phyloP scores from a whole-genome alignment of 345 rosid species.

The Jatropha curcas region DNA sequence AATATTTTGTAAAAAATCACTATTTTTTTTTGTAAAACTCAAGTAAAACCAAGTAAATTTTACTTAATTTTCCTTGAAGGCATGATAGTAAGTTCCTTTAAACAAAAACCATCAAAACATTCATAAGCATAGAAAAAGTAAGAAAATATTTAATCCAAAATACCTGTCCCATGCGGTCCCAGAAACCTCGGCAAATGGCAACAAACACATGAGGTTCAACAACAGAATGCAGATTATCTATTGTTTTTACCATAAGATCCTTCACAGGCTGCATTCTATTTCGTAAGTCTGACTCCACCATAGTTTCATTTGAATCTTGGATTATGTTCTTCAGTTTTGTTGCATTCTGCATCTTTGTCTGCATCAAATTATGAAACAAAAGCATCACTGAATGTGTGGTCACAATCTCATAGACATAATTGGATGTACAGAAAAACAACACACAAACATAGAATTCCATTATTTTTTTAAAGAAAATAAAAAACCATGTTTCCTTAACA shows the following conservation, averaged over 20 bases:
- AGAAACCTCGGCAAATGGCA: constrained; percentile 31
- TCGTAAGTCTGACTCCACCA: constrained; percentile 25
- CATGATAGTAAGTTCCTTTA: no score
- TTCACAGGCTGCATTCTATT: constrained; percentile 29
- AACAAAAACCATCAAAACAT: not conserved
- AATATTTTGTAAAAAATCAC: no score
- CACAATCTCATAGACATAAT: not conserved
- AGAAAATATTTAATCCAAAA: not conserved
- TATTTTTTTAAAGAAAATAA: not conserved
- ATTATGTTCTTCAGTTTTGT: constrained; percentile 33
- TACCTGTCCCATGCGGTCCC: constrained; percentile 36
- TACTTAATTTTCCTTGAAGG: no score
- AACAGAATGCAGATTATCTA: constrained; percentile 25
- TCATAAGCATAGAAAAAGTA: not conserved
- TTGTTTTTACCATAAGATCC: constrained; percentile 23
- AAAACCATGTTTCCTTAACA: not conserved
- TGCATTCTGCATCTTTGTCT: constrained; percentile 26
- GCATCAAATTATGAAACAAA: not conserved
- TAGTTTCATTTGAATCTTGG: constrained; percentile 24
- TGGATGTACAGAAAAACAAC: not conserved
- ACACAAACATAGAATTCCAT: not conserved
- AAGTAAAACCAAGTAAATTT: no score
- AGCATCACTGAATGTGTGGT: not conserved
- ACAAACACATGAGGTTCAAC: constrained; percentile 29
- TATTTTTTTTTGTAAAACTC: no score